phyloP scores from a whole-genome alignment of 768 basidiomycete genomes.

The Lanmaoa pseudosensibilis region DNA sequence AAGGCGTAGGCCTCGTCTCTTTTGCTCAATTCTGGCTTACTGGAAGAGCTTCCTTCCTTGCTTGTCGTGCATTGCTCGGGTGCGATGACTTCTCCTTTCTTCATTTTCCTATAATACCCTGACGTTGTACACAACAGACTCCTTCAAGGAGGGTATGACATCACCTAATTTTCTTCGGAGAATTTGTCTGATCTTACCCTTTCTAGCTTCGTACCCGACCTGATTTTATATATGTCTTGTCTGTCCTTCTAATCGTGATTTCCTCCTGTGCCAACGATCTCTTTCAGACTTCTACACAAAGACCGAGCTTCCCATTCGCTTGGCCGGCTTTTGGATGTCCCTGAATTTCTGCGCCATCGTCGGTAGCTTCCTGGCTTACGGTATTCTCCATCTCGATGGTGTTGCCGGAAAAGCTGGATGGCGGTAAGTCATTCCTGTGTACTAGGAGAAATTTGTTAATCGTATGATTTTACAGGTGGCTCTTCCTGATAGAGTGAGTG shows the following conservation, averaged over 20 bases:
- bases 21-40: conserved; percentile 55
- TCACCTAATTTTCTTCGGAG: no score
- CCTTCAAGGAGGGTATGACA: conserved; percentile 47
- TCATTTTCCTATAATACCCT: neutral
- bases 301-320: conserved; percentile 48
- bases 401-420: conserved; percentile 16
- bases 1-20: conserved; percentile 40
- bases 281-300: conserved; percentile 54
- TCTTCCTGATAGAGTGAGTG: conserved; percentile 33
- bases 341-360: conserved; percentile 55
- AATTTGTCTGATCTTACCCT: neutral
- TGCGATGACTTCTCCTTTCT: conserved; percentile 8
- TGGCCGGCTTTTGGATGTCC: conserved; percentile 69
- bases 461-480: conserved; percentile 33
- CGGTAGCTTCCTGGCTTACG: conserved; percentile 66
- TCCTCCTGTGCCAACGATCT: neutral
- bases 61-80: conserved; percentile 50
- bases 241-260: conserved; percentile 14
- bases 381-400: conserved; percentile 41
- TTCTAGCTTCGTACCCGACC: conserved; percentile 53
- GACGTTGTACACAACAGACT: conserved; percentile 23
- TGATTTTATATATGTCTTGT: conserved; percentile 64
- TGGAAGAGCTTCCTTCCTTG: conserved; percentile 51
- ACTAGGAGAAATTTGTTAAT: neutral
- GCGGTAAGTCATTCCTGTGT: conserved; percentile 29